Conservation (phyloP, 1,139 yeast species). For the Nakaseomyces sp. region DNA sequence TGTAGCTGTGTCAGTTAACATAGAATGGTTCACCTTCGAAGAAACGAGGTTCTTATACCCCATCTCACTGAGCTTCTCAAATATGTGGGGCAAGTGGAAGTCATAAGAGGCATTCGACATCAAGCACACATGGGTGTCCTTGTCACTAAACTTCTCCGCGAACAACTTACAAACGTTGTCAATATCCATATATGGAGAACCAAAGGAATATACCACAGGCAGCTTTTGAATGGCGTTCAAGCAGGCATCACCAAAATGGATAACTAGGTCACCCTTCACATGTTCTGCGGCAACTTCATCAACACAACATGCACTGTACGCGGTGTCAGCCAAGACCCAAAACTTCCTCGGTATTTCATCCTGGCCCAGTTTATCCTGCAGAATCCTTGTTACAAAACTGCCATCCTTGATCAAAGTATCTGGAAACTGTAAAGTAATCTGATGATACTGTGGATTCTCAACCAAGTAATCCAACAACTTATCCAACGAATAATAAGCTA, state of each 20-base stretch:
- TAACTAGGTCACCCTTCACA: constrained; percentile 72
- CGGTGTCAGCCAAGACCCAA: constrained; percentile 87
- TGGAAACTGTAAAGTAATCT: constrained; percentile 83
- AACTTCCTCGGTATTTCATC: constrained; percentile 31
- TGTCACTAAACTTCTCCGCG: constrained; percentile 33
- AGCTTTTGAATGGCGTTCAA: constrained; percentile 64
- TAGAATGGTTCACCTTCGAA: constrained; percentile 41
- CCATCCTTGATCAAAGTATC: constrained; percentile 74
- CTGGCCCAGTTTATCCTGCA: constrained; percentile 22
- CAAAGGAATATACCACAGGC: constrained; percentile 72
- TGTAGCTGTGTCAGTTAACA: constrained; percentile 27
- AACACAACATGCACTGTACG: constrained; percentile 90
- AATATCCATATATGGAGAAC: constrained; percentile 48
- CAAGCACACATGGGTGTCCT: constrained; percentile 39
- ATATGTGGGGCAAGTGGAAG: constrained; percentile 34
- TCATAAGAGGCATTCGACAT: constrained; percentile 66
- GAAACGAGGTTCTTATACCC: constrained; percentile 40
- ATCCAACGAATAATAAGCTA: constrained; percentile 45
- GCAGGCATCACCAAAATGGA: constrained; percentile 95
- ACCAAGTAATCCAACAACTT: constrained; percentile 37
- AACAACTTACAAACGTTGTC: constrained; percentile 34
- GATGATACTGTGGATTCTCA: constrained; percentile 34
- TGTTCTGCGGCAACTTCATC: constrained; percentile 97
- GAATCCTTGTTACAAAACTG: constrained; percentile 50
- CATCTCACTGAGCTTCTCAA: constrained; percentile 30